These are phyloP conservation scores for Xylaria bambusicola DNA, from an alignment of 495 filamentous ascomycete genomes.

Conservation along the genomic window DNA sequence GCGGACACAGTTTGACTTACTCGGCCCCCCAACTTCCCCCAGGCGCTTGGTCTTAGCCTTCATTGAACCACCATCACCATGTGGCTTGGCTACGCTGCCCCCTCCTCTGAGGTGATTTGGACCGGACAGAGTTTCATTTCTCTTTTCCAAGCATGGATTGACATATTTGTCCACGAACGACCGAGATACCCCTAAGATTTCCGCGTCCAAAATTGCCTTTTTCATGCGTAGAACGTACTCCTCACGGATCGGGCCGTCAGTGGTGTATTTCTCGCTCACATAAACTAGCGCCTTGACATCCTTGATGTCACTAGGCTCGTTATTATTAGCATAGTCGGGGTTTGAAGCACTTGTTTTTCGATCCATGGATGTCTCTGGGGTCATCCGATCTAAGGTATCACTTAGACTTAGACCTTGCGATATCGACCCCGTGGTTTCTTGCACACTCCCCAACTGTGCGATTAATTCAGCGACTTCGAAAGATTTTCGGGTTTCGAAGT, in stretches of 20 bases:
- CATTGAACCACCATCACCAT: not conserved
- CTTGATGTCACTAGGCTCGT: not conserved
- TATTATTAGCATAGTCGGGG: not conserved
- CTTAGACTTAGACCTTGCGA: not conserved
- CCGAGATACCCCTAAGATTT: not conserved
- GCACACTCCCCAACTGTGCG: not conserved
- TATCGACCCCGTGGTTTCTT: not conserved
- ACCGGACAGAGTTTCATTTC: not conserved
- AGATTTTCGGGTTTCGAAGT: not conserved
- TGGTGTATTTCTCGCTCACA: constrained; percentile 51
- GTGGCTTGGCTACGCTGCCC: not conserved
- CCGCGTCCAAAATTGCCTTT: constrained; percentile 62
- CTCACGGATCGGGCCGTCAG: constrained; percentile 46
- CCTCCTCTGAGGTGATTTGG: not conserved
- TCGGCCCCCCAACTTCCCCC: not conserved
- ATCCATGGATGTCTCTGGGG: not conserved
- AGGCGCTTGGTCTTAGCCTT: not conserved
- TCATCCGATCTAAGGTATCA: not conserved
- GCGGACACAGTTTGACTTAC: not conserved
- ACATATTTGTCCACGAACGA: not conserved
- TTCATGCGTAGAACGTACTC: constrained; percentile 74
- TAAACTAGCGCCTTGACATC: constrained; percentile 37
- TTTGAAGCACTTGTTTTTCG: not conserved
- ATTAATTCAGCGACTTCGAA: constrained; percentile 3
- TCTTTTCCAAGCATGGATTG: not conserved